A percentile compares a stretch with the other conserved stretches of the same genome.
Evolutionary conservation across 192 early-diverging fungal genomes (phyloP).

Genomic region (Pilaira anomala): DNA sequence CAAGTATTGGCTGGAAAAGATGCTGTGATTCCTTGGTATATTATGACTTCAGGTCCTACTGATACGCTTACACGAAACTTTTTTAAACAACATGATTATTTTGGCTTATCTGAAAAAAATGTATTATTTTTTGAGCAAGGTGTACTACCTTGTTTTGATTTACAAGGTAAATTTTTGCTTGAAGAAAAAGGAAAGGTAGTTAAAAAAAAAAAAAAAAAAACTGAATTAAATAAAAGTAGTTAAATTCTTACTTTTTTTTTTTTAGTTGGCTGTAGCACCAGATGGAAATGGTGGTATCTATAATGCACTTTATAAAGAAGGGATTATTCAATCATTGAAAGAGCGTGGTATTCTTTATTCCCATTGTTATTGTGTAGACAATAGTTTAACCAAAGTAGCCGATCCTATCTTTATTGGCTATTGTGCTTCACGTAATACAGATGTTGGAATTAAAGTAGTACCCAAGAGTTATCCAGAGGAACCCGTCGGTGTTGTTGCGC

Average conservation of each 20-base stretch:
- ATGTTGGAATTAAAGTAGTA: slow-evolving; percentile 87
- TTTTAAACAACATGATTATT: slow-evolving; percentile 72
- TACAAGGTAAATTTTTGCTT: slow-evolving; percentile 83
- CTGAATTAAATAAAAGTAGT: background rate
- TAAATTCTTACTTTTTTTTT: background rate
- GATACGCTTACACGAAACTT: slow-evolving; percentile 60
- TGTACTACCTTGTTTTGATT: slow-evolving; percentile 80
- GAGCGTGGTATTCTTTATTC: slow-evolving; percentile 73
- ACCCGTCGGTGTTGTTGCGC: slow-evolving; percentile 86
- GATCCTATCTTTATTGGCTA: slow-evolving; percentile 90
- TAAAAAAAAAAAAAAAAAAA: background rate
- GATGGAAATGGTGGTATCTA: slow-evolving; percentile 90
- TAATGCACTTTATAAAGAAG: slow-evolving; percentile 73
- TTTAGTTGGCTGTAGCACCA: slow-evolving; percentile 57
- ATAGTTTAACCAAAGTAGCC: slow-evolving; percentile 86
- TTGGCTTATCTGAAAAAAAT: slow-evolving; percentile 72
- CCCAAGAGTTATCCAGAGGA: slow-evolving; percentile 80
- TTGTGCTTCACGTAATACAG: slow-evolving; percentile 67
- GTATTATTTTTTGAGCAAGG: slow-evolving; percentile 89
- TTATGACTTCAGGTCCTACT: slow-evolving; percentile 94
- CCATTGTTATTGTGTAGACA: slow-evolving; percentile 93
- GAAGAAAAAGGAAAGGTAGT: slow-evolving; percentile 59
- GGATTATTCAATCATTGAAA: slow-evolving; percentile 70
- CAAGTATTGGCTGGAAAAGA: slow-evolving; percentile 58
- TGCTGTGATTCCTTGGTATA: slow-evolving; percentile 83